A percentile compares a stretch with the other conserved stretches of the same genome.
These are phyloP conservation scores for Mariannaea sp. DNA, from an alignment of 2,329 filamentous ascomycete species.

Conservation along the genomic window DNA sequence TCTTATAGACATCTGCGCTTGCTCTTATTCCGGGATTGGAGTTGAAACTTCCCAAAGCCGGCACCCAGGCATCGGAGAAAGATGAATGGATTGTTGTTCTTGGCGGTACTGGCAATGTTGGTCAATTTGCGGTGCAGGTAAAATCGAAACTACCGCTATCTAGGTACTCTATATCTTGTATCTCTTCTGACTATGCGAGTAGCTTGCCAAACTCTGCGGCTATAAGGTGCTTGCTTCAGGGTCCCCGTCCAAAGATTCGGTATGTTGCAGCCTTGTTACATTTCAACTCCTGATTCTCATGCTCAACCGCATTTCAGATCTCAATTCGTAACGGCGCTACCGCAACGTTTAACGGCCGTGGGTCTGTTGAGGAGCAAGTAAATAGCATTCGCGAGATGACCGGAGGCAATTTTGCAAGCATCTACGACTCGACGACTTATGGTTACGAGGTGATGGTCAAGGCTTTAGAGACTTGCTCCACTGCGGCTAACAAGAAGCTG, in stretches of 20 bases:
- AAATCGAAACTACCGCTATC: neutral
- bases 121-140: constrained; percentile 42
- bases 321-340: constrained; percentile 39
- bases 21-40: constrained; percentile 39
- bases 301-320: constrained; percentile 24
- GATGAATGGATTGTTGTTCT: constrained; percentile 46
- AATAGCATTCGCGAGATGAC: constrained; percentile 40
- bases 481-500: constrained; percentile 38
- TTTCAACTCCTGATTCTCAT: neutral
- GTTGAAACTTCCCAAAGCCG: constrained; percentile 31
- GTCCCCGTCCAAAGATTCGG: constrained; percentile 38
- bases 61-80: constrained; percentile 17
- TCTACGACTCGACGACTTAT: constrained; percentile 42
- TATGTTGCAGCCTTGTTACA: constrained; percentile 7
- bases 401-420: constrained; percentile 39
- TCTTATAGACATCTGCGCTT: constrained; percentile 40
- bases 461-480: constrained; percentile 36
- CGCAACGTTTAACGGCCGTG: constrained; percentile 41
- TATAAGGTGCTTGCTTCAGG: constrained; percentile 46
- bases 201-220: constrained; percentile 44
- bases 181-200: neutral
- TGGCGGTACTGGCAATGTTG: constrained; percentile 44
- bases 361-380: constrained; percentile 39
- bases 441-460: constrained; percentile 39
- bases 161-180: neutral